phyloP scores from a whole-genome alignment of 2,329 filamentous ascomycete genomes.

The Didymella glomerata region DNA sequence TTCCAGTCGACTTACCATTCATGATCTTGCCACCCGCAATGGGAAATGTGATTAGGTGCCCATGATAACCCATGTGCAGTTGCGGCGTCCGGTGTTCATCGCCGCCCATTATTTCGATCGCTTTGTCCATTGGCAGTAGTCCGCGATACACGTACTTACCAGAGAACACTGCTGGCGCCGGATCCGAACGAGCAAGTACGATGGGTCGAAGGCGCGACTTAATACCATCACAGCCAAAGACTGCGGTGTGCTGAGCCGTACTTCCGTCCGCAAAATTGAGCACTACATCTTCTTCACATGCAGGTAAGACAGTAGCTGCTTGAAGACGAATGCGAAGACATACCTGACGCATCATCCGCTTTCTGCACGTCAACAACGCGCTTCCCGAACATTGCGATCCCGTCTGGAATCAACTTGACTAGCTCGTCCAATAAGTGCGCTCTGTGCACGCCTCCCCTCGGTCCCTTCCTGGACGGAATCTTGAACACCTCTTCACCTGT shows the following conservation, averaged over 20 bases:
- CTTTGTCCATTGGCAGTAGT: conserved; percentile 67
- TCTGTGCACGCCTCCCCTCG: conserved; percentile 55
- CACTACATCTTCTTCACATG: conserved; percentile 31
- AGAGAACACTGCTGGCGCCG: conserved; percentile 59
- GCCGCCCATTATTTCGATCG: conserved; percentile 58
- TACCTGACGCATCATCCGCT: conserved; percentile 32
- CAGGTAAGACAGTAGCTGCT: not conserved
- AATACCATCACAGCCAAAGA: conserved; percentile 72
- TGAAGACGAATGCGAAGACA: not conserved
- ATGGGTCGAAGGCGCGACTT: conserved; percentile 63
- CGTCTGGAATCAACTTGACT: conserved; percentile 57
- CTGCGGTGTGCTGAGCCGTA: conserved; percentile 55
- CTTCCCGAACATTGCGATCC: conserved; percentile 55
- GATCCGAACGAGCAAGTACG: conserved; percentile 58
- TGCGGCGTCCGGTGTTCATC: conserved; percentile 59
- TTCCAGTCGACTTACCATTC: conserved; percentile 53
- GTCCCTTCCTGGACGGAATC: conserved; percentile 37
- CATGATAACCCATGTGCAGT: conserved; percentile 66
- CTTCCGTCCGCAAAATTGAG: conserved; percentile 58
- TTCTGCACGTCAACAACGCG: conserved; percentile 37
- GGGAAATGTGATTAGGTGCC: conserved; percentile 69
- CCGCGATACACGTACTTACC: conserved; percentile 70
- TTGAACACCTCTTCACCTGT: conserved; percentile 34
- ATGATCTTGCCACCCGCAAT: conserved; percentile 65
- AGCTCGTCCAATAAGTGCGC: conserved; percentile 61